Conservation (phyloP, 352 stramenopile species). For the Phytophthora citricola region DNA sequence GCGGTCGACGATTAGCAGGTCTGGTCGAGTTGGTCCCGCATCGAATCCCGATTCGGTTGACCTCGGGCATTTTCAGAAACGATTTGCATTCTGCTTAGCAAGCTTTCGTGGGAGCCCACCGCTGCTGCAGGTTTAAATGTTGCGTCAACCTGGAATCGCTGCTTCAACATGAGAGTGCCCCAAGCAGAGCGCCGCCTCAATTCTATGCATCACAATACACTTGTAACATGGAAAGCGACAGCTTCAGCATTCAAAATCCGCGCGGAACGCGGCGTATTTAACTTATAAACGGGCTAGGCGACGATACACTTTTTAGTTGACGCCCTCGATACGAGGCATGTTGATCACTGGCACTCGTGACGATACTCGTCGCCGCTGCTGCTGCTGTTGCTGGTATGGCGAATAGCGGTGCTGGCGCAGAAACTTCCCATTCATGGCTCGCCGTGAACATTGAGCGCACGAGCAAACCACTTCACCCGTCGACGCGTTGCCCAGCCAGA, state of each 20-base stretch:
- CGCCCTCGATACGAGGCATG: slow-evolving; percentile 65
- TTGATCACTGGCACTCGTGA: slow-evolving; percentile 67
- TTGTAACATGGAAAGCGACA: neutral
- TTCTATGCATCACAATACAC: neutral
- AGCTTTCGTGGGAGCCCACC: neutral
- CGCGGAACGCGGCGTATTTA: slow-evolving; percentile 10
- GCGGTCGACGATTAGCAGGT: slow-evolving; percentile 1
- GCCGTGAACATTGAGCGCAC: slow-evolving; percentile 39
- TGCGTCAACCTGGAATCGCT: neutral
- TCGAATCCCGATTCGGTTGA: neutral
- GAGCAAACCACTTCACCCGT: slow-evolving; percentile 59
- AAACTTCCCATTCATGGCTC: slow-evolving; percentile 18
- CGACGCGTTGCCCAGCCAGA: slow-evolving; percentile 58
- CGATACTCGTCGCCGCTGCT: slow-evolving; percentile 42
- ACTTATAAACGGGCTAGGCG: slow-evolving; percentile 24
- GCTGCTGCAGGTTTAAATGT: neutral
- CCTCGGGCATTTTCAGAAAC: neutral
- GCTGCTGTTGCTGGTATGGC: slow-evolving; percentile 46
- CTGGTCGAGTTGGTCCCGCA: slow-evolving; percentile 2
- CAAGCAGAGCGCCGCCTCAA: neutral
- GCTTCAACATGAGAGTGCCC: neutral
- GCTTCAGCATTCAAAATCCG: slow-evolving; percentile 17
- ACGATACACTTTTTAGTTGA: slow-evolving; percentile 48
- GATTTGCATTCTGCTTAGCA: slow-evolving; percentile 15
- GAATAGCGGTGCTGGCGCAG: slow-evolving; percentile 32